phyloP scores from a whole-genome alignment of 257 asterid species.

The Agastache rugosa region DNA sequence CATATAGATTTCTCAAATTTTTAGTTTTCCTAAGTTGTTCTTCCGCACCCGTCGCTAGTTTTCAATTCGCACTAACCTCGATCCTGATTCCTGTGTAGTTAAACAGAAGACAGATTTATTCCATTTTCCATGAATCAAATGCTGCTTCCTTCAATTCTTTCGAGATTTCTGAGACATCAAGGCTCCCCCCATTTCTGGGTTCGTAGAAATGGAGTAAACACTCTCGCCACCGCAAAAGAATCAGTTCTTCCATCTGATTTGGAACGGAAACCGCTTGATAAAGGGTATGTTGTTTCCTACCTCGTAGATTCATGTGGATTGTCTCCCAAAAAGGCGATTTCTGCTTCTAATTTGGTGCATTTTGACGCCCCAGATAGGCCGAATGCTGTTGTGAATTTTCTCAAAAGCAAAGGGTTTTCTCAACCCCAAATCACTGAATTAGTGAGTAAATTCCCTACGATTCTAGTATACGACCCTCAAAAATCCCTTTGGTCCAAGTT shows the following conservation, averaged over 20 bases:
- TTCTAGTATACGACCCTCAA: conserved; percentile 32
- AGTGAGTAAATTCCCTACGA: conserved; percentile 5
- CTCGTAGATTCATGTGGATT: conserved; percentile 28
- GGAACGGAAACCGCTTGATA: neutral
- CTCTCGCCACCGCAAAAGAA: neutral
- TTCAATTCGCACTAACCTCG: neutral
- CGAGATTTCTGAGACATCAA: neutral
- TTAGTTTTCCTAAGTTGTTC: too few species aligned
- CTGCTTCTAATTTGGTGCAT: conserved; percentile 31
- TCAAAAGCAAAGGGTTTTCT: conserved; percentile 37
- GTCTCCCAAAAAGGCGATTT: conserved; percentile 34
- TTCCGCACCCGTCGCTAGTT: too few species aligned
- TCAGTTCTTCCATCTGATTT: neutral
- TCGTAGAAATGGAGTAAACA: neutral
- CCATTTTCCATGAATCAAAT: neutral
- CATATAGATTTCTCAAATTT: too few species aligned
- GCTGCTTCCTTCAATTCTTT: neutral
- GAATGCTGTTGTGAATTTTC: conserved; percentile 24
- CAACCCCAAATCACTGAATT: conserved; percentile 35
- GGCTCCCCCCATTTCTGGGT: conserved; percentile 2
- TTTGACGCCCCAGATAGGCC: conserved; percentile 33
- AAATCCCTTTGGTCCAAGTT: conserved; percentile 39
- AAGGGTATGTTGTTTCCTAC: conserved; percentile 19
- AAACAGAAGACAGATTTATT: neutral
- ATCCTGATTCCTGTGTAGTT: neutral